These are phyloP conservation scores for Aspergillus carlsbadensis DNA, from an alignment of 495 filamentous ascomycete species.

Conservation along the genomic window DNA sequence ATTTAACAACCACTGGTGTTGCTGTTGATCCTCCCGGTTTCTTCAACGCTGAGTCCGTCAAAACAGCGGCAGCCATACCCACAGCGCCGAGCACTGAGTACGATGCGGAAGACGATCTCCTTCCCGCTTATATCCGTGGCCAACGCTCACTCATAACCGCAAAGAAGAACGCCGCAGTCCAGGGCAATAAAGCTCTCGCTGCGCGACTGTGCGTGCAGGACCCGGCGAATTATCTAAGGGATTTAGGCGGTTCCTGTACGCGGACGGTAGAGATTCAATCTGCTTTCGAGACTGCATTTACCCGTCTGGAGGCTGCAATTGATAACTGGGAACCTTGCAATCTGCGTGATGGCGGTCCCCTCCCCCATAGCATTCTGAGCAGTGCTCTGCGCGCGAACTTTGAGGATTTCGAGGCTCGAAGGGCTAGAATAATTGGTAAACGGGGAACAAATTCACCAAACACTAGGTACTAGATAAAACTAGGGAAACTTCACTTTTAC, in stretches of 20 bases:
- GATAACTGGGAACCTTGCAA: slow-evolving; percentile 21
- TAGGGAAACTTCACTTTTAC: too few species aligned
- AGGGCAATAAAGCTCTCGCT: slow-evolving; percentile 26
- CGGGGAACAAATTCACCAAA: not conserved
- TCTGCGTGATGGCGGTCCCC: not conserved
- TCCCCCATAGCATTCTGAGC: slow-evolving; percentile 27
- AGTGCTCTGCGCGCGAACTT: slow-evolving; percentile 36
- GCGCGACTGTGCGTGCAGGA: slow-evolving; percentile 56
- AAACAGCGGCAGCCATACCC: not conserved
- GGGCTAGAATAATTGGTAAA: not conserved
- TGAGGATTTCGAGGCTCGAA: slow-evolving; percentile 20
- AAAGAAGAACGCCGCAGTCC: slow-evolving; percentile 32
- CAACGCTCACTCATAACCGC: slow-evolving; percentile 37
- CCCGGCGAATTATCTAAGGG: slow-evolving; percentile 55
- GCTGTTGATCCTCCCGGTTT: slow-evolving; percentile 49
- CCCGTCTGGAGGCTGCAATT: slow-evolving; percentile 20
- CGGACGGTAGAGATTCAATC: slow-evolving; percentile 32
- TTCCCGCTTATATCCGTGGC: slow-evolving; percentile 34
- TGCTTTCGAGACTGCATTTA: slow-evolving; percentile 25
- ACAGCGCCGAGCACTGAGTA: not conserved
- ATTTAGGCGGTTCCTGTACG: slow-evolving; percentile 48
- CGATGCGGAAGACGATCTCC: not conserved
- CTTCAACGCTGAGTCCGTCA: slow-evolving; percentile 31
- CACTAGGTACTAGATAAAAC: too few species aligned
- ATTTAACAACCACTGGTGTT: slow-evolving; percentile 47